These are phyloP conservation scores for Aspergillus persii DNA, from an alignment of 2,329 filamentous ascomycete species.

Conservation along the genomic window DNA sequence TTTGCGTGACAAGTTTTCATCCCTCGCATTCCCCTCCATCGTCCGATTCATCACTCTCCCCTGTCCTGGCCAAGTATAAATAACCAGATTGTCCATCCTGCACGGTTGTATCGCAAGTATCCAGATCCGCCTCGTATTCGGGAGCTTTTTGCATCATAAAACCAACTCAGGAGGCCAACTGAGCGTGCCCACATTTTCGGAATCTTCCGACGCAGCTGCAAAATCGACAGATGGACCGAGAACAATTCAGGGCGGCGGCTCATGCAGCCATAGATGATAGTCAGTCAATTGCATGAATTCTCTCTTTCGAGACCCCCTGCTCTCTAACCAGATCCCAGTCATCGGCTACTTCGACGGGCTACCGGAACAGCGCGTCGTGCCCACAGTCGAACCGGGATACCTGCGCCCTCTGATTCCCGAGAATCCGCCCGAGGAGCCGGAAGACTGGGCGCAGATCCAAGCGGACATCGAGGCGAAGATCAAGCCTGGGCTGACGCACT, in stretches of 20 bases:
- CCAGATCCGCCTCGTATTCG: background rate
- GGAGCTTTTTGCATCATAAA: background rate
- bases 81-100: background rate
- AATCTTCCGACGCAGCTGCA: background rate
- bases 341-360: constrained; percentile 80
- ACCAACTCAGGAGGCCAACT: background rate
- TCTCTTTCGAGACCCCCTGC: background rate
- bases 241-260: constrained; percentile 74
- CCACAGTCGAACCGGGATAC: constrained; percentile 80
- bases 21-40: background rate
- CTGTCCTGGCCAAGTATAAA: background rate
- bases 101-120: background rate
- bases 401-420: constrained; percentile 74
- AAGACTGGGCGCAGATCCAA: constrained; percentile 73
- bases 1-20: background rate
- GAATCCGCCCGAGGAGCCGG: constrained; percentile 65
- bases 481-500: constrained; percentile 89
- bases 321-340: constrained; percentile 51
- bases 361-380: constrained; percentile 67
- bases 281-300: constrained; percentile 43
- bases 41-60: background rate
- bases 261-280: constrained; percentile 79
- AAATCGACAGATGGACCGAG: constrained; percentile 63
- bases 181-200: background rate
- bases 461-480: constrained; percentile 82